Evolutionary conservation across 2,329 filamentous ascomycete species (phyloP).

Genomic region (Alternaria hordeiaustralica): DNA sequence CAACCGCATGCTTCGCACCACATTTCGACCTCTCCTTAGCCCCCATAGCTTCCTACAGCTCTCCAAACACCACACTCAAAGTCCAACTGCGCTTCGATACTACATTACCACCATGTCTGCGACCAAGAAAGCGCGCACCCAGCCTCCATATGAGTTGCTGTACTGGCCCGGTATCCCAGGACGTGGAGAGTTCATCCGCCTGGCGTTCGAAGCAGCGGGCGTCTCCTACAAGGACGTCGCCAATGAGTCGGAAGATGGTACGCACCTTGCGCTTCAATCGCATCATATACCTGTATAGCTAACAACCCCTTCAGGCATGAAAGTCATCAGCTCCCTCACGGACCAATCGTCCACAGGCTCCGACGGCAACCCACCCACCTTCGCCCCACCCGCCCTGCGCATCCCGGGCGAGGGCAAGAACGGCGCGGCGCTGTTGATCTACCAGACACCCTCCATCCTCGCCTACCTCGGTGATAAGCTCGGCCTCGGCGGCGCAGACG

Average conservation of each 20-base stretch:
- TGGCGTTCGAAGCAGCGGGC: conserved; percentile 72
- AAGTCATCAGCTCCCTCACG: conserved; percentile 58
- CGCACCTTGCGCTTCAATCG: not conserved
- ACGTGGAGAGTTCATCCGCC: conserved; percentile 75
- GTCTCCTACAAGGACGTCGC: conserved; percentile 69
- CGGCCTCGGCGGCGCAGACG: conserved; percentile 61
- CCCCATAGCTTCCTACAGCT: not conserved
- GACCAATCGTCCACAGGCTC: conserved; percentile 56
- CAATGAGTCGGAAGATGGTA: conserved; percentile 56
- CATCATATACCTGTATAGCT: not conserved
- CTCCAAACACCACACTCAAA: not conserved
- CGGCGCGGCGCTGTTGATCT: conserved; percentile 64
- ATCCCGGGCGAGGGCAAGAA: conserved; percentile 57
- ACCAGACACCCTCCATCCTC: conserved; percentile 76
- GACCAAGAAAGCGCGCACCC: conserved; percentile 37
- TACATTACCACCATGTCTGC: conserved; percentile 24
- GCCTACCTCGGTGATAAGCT: conserved; percentile 70
- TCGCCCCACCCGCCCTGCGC: conserved; percentile 71
- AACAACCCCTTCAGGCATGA: conserved; percentile 43
- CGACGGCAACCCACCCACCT: conserved; percentile 65
- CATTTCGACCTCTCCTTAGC: not conserved
- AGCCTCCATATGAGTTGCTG: conserved; percentile 66
- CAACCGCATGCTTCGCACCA: conserved; percentile 8
- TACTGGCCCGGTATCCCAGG: conserved; percentile 78
- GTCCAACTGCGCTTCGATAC: not conserved